Evolutionary conservation across 1,284 basidiomycete species (phyloP), one percentile per base, ranked within the genome.

Genomic region (Fistulina hepatica): DNA sequence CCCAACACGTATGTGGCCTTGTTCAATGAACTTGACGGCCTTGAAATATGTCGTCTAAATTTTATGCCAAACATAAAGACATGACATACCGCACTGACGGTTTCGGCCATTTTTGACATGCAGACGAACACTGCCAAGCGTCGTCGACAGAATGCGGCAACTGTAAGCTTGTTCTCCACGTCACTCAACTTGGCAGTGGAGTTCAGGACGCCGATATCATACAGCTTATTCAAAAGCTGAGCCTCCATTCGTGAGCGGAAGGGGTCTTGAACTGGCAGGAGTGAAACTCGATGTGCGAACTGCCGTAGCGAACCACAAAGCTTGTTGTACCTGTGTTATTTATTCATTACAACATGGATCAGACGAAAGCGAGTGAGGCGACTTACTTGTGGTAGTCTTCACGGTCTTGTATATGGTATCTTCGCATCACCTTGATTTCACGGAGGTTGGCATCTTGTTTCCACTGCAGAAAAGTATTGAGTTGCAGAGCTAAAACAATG

Each of bases 21-120:
- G 94, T 59, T 99, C 95, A 47, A 99, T 88, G 55, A 95, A 97
- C 54, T 88, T 89, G 33, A 88, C 89, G 7, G 94, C 95, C 90
- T 93, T 13, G 12, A 21, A 13, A 12, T 24, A 30, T 11, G 11
- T 15, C 2, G 22, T n/a, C 13, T 26, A 19, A 39, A 15, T 13
- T 8, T 16, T 31, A 33, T 10, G 19, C 19, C 33, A 22, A 37
- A 35, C 21, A 44, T 33, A 10, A 37, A 23, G 38, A 7, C 38
- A 34, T 21, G 16, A 76, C 85, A 44, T 53, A 93, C 91, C 38
- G 92, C 86, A 52, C 86, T 90, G 45, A 99, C 91, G 0, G 88
- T 89, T 64, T 97, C 86, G 3, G 89, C 77, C 93, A 99, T 97
- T 58, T 93, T 94, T 34, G 82, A 67, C 63, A 85, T 75, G 57